Base-by-base conservation (phyloP, 2,329 filamentous ascomycete genomes). In the Botryotinia globosa region DNA sequence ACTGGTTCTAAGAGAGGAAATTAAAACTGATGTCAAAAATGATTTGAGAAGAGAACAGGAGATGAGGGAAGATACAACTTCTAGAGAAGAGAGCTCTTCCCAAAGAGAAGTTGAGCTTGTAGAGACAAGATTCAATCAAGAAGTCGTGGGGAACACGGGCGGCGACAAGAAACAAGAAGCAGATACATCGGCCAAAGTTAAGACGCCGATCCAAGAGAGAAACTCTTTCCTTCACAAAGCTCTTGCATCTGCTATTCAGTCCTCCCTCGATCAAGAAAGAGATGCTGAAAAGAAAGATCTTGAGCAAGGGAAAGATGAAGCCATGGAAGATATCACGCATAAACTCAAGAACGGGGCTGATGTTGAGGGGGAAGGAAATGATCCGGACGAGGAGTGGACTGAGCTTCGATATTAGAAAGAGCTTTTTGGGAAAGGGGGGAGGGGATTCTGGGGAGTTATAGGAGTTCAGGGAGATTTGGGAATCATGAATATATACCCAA, bases 301-400 rank as follows among this genome's bases (percentile, higher is more conserved):
- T 7, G n/a, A 29, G 14, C 5, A 56, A 16, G 51, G n/a, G 10
- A 56, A 16, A 32, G 14, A 32, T 18, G 14, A 9, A 3, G n/a
- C 1, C 14, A 29, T 56, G 51, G n/a, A 56, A 29, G 51, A 56
- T 18, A 56, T 18, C 7, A 56, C 51, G n/a, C n/a, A 56, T 9
- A 3, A 18, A 18, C 51, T 56, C 6, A 2, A 18, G 14, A n/a
- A 56, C 3, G 12, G 2, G 14, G 51, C 14, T 29, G 51, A 56
- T n/a, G n/a, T 18, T 4, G n/a, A 32, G 51, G 6, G 0, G 14
- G 1, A 56, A 32, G 51, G 1, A 0, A 2, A 16, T 29, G 3
- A 1, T 16, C 8, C 3, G 1, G 51, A 56, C 3, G n/a, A 56
- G 25, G 51, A 56, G 16, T 56, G 51, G 51, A 29, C n/a, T 18